Base-by-base conservation (phyloP, 1,139 yeast genomes). In the Hanseniaspora sp. region DNA sequence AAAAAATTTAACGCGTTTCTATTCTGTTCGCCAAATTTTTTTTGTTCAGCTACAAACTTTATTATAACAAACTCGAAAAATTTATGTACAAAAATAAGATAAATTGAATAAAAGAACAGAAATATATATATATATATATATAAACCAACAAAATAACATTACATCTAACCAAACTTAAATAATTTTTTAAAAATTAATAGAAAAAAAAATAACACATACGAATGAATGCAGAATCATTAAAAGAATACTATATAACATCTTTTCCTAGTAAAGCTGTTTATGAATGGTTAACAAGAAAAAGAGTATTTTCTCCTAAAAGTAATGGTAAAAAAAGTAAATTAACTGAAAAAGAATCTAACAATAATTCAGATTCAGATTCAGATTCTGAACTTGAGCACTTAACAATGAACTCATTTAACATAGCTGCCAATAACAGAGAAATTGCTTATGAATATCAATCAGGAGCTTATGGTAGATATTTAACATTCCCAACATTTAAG, bases 381-480 rank as follows among this genome's bases (percentile, higher is more conserved):
- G 54, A 51, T 23, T 51, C 48, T 7, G 54, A 51, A 40, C 35
- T 51, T 9, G 54, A 51, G 7, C 45, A 33, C 5, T 33, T 45
- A 12, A 51, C 54, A 17, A 12, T 51, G 45, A 51, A 33, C 41
- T 34, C 40, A 8, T 44, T 39, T 15, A 51, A 51, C 15, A 39
- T 33, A 30, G 54, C 54, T 29, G 54, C 54, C 17, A 51, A 37
- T 18, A 82, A 86, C 77, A 77, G 99, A 61, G 99, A 92, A 66
- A 82, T 92, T 66, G 98, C 98, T 1, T 88, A 84, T 72, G 95
- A 94, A 55, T 80, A 84, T 63, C 75, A 85, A 60, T 79, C 85
- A 40, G 94, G 92, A 2, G 92, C 88, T 0, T 92, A 92, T 66
- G 83, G 86, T 61, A 83, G 99, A 62, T 92, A 90, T 71, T 85